These are phyloP conservation scores for Talaromyces islandicus DNA, from an alignment of 2,329 filamentous ascomycete genomes.

Conservation along the genomic window DNA sequence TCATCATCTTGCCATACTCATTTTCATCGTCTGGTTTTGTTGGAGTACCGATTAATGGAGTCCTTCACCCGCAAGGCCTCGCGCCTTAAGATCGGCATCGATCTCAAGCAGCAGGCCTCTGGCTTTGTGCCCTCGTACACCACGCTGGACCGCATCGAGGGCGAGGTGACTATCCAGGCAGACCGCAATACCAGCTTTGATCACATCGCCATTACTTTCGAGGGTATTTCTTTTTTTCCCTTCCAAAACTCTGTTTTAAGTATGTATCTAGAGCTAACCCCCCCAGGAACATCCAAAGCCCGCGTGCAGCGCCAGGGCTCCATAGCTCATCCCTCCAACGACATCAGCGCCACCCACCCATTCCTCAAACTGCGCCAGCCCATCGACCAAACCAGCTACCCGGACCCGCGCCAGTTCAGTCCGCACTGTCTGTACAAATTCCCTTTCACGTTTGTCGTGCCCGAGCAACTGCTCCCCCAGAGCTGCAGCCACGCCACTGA, in stretches of 20 bases:
- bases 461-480: conserved; percentile 53
- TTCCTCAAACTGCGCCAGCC: conserved; percentile 60
- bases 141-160: conserved; percentile 53
- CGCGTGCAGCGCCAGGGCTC: conserved; percentile 51
- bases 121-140: conserved; percentile 46
- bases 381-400: conserved; percentile 47
- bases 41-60: conserved; percentile 15
- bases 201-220: conserved; percentile 52
- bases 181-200: conserved; percentile 52
- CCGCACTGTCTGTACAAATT: conserved; percentile 53
- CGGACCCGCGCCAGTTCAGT: conserved; percentile 49
- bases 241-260: background rate
- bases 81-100: conserved; percentile 26
- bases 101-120: conserved; percentile 23
- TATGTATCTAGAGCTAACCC: background rate
- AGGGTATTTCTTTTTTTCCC: conserved; percentile 38
- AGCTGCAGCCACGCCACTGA: conserved; percentile 51
- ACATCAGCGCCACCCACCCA: conserved; percentile 52
- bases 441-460: conserved; percentile 60
- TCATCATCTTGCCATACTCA: no score
- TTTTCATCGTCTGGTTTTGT: no score
- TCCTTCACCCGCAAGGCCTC: conserved; percentile 18
- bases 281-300: conserved; percentile 45
- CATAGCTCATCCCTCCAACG: conserved; percentile 47
- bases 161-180: conserved; percentile 45